Percentiles rank a stretch among this genome's conserved stretches.
These are phyloP conservation scores for Ascochyta fabae DNA, from an alignment of 2,329 filamentous ascomycete genomes.

Conservation along the genomic window DNA sequence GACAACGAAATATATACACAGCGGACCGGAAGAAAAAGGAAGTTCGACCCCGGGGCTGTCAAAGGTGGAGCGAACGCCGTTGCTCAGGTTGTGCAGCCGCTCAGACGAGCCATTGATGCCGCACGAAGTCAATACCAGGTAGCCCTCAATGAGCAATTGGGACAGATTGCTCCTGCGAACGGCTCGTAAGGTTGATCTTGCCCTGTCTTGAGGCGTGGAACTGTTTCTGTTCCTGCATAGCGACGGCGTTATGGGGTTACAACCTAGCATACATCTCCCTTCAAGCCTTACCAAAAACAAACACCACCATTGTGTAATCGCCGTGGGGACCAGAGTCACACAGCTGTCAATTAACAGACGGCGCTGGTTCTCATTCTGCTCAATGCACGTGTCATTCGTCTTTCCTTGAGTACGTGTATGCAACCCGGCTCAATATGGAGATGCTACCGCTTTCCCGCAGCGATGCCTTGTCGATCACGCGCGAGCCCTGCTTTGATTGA, in stretches of 20 bases:
- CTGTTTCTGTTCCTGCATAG: conserved; percentile 35
- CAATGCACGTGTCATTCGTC: background rate
- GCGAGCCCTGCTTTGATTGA: conserved; percentile 5
- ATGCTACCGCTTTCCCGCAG: conserved; percentile 3
- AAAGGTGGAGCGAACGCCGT: conserved; percentile 80
- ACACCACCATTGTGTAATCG: background rate
- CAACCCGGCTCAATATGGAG: background rate
- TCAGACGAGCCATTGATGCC: conserved; percentile 71
- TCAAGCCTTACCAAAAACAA: background rate
- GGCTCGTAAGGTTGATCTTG: background rate
- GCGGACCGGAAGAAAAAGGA: conserved; percentile 75
- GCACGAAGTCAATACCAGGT: conserved; percentile 75
- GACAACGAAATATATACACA: conserved; percentile 75
- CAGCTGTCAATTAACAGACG: too few relatives aligned
- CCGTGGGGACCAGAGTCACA: too few relatives aligned
- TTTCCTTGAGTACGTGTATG: background rate
- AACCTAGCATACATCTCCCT: background rate
- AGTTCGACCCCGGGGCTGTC: conserved; percentile 71
- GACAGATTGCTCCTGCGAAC: conserved; percentile 17
- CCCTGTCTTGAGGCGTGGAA: background rate
- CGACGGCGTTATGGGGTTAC: conserved; percentile 34
- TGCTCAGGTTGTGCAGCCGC: conserved; percentile 75
- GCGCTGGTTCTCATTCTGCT: background rate
- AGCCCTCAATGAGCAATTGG: conserved; percentile 67
- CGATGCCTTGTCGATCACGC: conserved; percentile 9